A percentile compares a stretch with the other conserved stretches of the same genome.
Evolutionary conservation across 495 filamentous ascomycete genomes (phyloP).

Genomic region (Talaromyces ruber): DNA sequence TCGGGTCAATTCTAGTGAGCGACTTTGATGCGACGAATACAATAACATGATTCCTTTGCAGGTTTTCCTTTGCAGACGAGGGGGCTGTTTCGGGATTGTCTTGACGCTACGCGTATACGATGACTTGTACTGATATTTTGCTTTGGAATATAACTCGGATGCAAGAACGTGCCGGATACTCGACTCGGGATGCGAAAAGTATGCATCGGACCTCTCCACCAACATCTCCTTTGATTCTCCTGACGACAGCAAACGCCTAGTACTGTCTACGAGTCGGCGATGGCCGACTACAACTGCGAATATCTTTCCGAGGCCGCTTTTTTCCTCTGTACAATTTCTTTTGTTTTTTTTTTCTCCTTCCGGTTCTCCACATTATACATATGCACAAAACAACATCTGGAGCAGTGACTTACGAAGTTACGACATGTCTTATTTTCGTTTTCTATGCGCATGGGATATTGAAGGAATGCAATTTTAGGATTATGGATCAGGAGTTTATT

Average conservation of each 20-base stretch:
- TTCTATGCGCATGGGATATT: neutral
- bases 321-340: slow-evolving; percentile 7
- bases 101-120: neutral
- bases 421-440: neutral
- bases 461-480: slow-evolving; percentile 1
- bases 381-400: neutral
- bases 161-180: neutral
- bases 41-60: neutral
- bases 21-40: neutral
- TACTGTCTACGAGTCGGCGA: neutral
- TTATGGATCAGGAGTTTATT: slow-evolving; percentile 9
- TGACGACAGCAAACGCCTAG: neutral
- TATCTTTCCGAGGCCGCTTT: neutral
- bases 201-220: slow-evolving; percentile 6
- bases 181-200: slow-evolving; percentile 1
- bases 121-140: slow-evolving; percentile 4
- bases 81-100: neutral
- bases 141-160: neutral
- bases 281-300: neutral
- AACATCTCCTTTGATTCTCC: neutral
- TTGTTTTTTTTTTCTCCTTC: neutral
- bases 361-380: neutral
- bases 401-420: neutral
- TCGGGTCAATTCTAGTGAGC: slow-evolving; percentile 16
- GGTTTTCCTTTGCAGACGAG: neutral